Evolutionary conservation across 2,329 filamentous ascomycete genomes (phyloP), one percentile per base, ranked within the genome.

Genomic region (Monascus ruber): DNA sequence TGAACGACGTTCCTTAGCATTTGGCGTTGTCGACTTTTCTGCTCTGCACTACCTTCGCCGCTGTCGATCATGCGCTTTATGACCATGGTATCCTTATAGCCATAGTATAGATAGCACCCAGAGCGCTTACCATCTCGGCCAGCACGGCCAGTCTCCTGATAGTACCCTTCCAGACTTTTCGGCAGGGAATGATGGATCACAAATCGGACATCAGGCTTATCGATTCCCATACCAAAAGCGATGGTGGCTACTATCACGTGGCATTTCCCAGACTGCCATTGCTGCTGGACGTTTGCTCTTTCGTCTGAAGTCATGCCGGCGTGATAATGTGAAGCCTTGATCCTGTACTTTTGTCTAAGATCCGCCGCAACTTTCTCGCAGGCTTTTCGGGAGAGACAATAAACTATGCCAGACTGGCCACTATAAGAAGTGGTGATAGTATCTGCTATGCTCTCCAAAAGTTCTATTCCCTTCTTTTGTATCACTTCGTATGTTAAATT

Each of bases 151-250:
- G 91, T 98, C 61, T 98, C 91, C 58, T 98, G 91, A 55, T 98
- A 98, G 60, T 98, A 98, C 1, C 91, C 91, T 64, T 98, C 91
- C 39, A 98, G 68, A 52, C 86, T 95, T 63, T 98, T 96, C 1
- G 91, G 91, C 5, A 98, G 72, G 33, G 80, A 84, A 53, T 94
- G 82, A 56, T 98, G 93, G 32, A 98, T 85, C 28, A 98, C 91
- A 58, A 94, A 98, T 26, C 91, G 83, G 35, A 98, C 91, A 58
- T 98, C 83, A 1, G 88, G 77, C 60, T 98, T 98, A 68, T 98
- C 91, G 48, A 98, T 98, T n/a, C 91, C 91, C 91, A 98, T 98
- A 5, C 91, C 91, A 57, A 98, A 98, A 24, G 91, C 91, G 59
- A 98, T 96, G 0, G 91, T 98, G 17, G 91, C 93, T 36, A 98